Conservation (phyloP, 768 basidiomycete genomes). For the Tulasnella sp. region DNA sequence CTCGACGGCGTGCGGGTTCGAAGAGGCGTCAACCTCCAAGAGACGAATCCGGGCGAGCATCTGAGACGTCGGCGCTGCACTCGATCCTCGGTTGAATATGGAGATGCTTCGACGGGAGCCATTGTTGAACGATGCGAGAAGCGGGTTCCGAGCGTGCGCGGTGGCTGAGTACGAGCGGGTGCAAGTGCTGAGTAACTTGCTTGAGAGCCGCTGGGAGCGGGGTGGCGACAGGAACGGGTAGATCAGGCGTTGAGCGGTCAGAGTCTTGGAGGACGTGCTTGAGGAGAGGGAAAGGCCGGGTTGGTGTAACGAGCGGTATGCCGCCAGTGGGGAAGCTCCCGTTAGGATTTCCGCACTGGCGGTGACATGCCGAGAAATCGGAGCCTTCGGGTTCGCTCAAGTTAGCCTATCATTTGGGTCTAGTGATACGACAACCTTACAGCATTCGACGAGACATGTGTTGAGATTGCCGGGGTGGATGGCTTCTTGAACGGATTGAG, state of each 20-base stretch:
- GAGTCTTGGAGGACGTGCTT: background rate
- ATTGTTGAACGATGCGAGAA: background rate
- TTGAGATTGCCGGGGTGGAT: background rate
- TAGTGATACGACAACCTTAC: background rate
- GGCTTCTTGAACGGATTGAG: background rate
- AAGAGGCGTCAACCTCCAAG: constrained; percentile 69
- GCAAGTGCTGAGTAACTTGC: background rate
- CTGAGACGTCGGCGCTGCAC: constrained; percentile 24
- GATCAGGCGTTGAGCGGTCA: constrained; percentile 8
- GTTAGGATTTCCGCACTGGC: background rate
- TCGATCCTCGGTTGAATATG: constrained; percentile 21
- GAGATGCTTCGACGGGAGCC: constrained; percentile 19
- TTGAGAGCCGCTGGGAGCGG: background rate
- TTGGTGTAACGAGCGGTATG: background rate
- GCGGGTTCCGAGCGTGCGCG: background rate
- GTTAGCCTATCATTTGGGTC: background rate
- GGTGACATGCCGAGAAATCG: background rate
- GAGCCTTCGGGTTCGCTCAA: background rate
- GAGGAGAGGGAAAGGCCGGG: background rate
- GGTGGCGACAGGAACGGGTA: background rate
- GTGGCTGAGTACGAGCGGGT: background rate
- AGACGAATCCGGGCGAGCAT: constrained; percentile 27
- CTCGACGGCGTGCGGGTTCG: constrained; percentile 60
- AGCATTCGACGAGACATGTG: background rate
- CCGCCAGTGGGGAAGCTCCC: background rate